Percentiles rank a stretch among this genome's conserved stretches.
Evolutionary conservation across 2,329 filamentous ascomycete genomes (phyloP).

Genomic region (Zymoseptoria tritici): DNA sequence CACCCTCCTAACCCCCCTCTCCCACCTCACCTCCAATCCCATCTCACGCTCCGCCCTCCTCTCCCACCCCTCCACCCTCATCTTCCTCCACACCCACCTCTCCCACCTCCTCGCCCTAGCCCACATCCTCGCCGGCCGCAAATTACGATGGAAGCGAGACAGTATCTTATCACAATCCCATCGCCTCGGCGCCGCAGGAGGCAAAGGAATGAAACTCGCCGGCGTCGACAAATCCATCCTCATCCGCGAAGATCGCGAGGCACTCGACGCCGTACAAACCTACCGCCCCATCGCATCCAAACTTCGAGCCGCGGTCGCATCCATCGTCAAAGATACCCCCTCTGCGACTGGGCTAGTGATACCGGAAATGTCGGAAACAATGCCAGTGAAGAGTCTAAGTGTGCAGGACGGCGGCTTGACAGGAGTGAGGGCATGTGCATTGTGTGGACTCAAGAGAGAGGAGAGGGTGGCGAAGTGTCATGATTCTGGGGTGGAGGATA

Average conservation of each 20-base stretch:
- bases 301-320: neutral
- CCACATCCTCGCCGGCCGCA: slow-evolving; percentile 77
- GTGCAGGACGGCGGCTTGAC: slow-evolving; percentile 59
- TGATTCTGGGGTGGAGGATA: slow-evolving; percentile 73
- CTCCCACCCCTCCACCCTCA: slow-evolving; percentile 49
- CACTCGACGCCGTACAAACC: slow-evolving; percentile 59
- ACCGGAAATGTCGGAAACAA: slow-evolving; percentile 64
- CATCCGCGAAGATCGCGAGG: slow-evolving; percentile 78
- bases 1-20: slow-evolving; percentile 58
- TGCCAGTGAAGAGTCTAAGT: slow-evolving; percentile 59
- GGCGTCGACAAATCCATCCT: slow-evolving; percentile 77
- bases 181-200: slow-evolving; percentile 70
- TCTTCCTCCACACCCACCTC: slow-evolving; percentile 59
- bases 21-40: slow-evolving; percentile 25
- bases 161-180: slow-evolving; percentile 77
- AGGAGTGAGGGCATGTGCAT: slow-evolving; percentile 66
- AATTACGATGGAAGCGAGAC: slow-evolving; percentile 85
- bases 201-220: slow-evolving; percentile 79
- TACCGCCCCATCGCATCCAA: neutral
- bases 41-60: slow-evolving; percentile 58
- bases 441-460: slow-evolving; percentile 83
- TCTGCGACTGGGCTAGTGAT: slow-evolving; percentile 33
- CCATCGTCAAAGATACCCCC: too few relatives aligned
- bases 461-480: slow-evolving; percentile 66
- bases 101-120: slow-evolving; percentile 59